phyloP scores from a whole-genome alignment of 805 yeast species.

The Candida corydali region DNA sequence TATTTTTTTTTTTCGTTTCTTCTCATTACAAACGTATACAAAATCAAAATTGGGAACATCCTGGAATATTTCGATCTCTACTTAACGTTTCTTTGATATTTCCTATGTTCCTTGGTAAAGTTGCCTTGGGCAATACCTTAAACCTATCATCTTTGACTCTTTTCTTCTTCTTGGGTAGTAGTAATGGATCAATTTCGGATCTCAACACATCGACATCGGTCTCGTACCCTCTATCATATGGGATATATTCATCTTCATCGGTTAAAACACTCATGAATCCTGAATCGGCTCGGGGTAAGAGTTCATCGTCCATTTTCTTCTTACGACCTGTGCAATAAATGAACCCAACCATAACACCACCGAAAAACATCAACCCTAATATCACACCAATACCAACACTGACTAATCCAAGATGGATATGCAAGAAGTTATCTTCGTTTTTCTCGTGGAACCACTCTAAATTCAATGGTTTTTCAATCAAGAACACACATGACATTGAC shows the following conservation, averaged over 20 bases:
- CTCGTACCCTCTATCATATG: constrained; percentile 38
- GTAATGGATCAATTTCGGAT: constrained; percentile 28
- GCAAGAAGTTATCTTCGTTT: constrained; percentile 39
- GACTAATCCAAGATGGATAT: constrained; percentile 59
- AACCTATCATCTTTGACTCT: constrained; percentile 9
- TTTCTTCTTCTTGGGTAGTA: constrained; percentile 16
- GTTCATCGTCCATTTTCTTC: constrained; percentile 7
- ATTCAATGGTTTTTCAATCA: constrained; percentile 65
- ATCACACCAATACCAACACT: constrained; percentile 67
- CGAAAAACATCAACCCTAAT: constrained; percentile 49
- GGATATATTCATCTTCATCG: constrained; percentile 20
- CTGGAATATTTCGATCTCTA: constrained; percentile 17
- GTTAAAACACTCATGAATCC: constrained; percentile 37
- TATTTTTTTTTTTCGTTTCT: constrained; percentile 3
- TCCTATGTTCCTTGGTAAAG: constrained; percentile 22
- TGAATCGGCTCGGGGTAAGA: constrained; percentile 16
- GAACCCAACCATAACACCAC: constrained; percentile 18
- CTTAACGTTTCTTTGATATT: constrained; percentile 17
- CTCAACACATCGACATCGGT: constrained; percentile 37
- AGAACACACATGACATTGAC: constrained; percentile 48
- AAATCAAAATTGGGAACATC: constrained; percentile 5
- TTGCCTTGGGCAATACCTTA: constrained; percentile 2
- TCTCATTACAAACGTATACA: background rate
- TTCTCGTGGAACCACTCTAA: constrained; percentile 55
- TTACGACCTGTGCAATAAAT: constrained; percentile 16